A percentile compares a stretch with the other conserved stretches of the same genome.
phyloP scores from a whole-genome alignment of 2,329 filamentous ascomycete genomes.

The Fusarium sp. region DNA sequence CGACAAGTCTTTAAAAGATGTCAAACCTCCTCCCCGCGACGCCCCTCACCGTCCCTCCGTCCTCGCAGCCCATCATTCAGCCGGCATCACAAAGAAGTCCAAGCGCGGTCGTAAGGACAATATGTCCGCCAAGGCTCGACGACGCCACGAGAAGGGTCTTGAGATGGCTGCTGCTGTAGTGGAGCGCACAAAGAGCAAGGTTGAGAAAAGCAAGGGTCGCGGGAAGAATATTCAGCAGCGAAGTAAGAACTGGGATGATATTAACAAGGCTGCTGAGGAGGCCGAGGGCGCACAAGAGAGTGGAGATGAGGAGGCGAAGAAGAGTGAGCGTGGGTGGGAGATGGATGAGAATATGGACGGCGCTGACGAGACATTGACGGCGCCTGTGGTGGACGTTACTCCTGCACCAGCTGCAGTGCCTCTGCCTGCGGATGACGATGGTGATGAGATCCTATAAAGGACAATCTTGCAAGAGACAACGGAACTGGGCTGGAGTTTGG shows the following conservation, averaged over 20 bases:
- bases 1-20: conserved; percentile 78
- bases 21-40: conserved; percentile 64
- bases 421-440: conserved; percentile 49
- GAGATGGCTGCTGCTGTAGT: conserved; percentile 73
- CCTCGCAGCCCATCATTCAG: conserved; percentile 75
- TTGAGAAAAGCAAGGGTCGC: conserved; percentile 68
- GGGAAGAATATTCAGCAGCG: conserved; percentile 64
- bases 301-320: conserved; percentile 40
- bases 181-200: conserved; percentile 71
- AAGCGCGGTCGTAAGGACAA: conserved; percentile 70
- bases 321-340: conserved; percentile 47
- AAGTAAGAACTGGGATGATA: conserved; percentile 71
- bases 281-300: conserved; percentile 9
- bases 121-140: conserved; percentile 69
- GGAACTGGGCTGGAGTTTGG: conserved; percentile 48
- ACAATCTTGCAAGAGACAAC: conserved; percentile 6
- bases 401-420: conserved; percentile 18
- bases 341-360: conserved; percentile 58
- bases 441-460: conserved; percentile 54
- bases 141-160: conserved; percentile 70
- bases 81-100: conserved; percentile 78
- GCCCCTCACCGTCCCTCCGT: conserved; percentile 71
- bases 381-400: background rate
- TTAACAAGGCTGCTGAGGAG: conserved; percentile 62
- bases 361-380: conserved; percentile 23